Evolutionary conservation across 108 stramenopile genomes (phyloP).

Genomic region (Nitzschia sp.): DNA sequence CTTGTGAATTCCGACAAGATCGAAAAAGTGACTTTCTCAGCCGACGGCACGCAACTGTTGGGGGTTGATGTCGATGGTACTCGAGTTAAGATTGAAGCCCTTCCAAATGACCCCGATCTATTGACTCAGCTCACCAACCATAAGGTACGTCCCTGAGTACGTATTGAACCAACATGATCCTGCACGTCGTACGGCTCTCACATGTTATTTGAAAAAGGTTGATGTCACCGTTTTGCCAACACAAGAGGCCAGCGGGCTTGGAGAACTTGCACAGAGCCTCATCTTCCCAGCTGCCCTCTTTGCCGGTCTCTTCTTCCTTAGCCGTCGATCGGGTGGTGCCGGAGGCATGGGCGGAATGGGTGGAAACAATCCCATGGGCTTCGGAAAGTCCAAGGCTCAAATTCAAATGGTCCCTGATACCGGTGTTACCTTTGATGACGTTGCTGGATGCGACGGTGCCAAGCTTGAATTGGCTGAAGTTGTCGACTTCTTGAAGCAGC

Average conservation of each 20-base stretch:
- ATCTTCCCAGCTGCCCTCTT: conserved; percentile 87
- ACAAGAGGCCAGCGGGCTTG: conserved; percentile 75
- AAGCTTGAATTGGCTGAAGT: conserved; percentile 95
- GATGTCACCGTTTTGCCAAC: conserved; percentile 86
- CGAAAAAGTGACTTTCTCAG: conserved; percentile 83
- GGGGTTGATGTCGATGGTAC: conserved; percentile 88
- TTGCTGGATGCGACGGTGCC: conserved; percentile 96
- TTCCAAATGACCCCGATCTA: conserved; percentile 94
- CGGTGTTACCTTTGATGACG: conserved; percentile 91
- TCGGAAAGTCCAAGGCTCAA: conserved; percentile 88
- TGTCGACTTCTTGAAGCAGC: conserved; percentile 97
- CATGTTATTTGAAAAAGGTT: conserved; percentile 39
- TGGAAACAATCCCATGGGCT: conserved; percentile 84
- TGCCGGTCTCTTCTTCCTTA: conserved; percentile 92
- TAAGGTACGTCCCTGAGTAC: conserved; percentile 54
- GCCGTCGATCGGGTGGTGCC: conserved; percentile 71
- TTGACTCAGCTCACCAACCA: conserved; percentile 85
- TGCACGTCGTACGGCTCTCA: neutral
- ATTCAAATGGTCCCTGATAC: conserved; percentile 89
- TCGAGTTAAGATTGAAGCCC: conserved; percentile 85
- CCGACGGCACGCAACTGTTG: conserved; percentile 86
- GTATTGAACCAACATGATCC: neutral
- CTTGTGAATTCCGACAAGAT: conserved; percentile 61
- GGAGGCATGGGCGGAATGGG: conserved; percentile 57
- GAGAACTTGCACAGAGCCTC: conserved; percentile 78